Evolutionary conservation across 768 basidiomycete genomes (phyloP).

Genomic region (Lyophyllum atratum): DNA sequence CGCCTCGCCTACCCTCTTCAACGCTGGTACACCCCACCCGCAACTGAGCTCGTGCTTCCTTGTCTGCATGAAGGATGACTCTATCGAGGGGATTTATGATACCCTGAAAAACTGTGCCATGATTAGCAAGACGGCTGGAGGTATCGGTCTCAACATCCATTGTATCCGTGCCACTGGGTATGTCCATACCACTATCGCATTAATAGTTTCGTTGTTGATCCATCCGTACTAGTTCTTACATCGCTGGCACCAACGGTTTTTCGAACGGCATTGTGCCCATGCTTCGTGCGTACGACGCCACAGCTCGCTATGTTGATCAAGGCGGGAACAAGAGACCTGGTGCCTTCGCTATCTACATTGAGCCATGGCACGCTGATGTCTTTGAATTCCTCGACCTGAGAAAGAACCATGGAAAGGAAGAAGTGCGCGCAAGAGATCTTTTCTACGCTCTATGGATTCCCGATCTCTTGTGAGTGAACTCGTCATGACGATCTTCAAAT

Average conservation of each 20-base stretch:
- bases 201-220: neutral
- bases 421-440: constrained; percentile 91
- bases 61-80: constrained; percentile 97
- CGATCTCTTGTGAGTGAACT: constrained; percentile 80
- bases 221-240: constrained; percentile 73
- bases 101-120: constrained; percentile 97
- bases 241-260: constrained; percentile 98
- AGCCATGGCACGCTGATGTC: constrained; percentile 98
- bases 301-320: constrained; percentile 98
- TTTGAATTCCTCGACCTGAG: constrained; percentile 97
- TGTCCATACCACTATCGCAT: constrained; percentile 21
- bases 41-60: constrained; percentile 98
- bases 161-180: constrained; percentile 95
- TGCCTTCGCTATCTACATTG: constrained; percentile 97
- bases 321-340: constrained; percentile 99
- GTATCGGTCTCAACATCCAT: constrained; percentile 95
- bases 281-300: constrained; percentile 97
- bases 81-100: constrained; percentile 98
- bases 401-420: constrained; percentile 99
- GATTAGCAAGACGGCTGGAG: constrained; percentile 99
- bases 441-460: constrained; percentile 99
- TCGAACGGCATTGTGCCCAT: constrained; percentile 99
- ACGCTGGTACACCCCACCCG: constrained; percentile 94
- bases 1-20: constrained; percentile 97
- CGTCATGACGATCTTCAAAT: neutral